These are phyloP conservation scores for Gnetum montanum DNA, from an alignment of 75 land plant species.

Conservation along the genomic window DNA sequence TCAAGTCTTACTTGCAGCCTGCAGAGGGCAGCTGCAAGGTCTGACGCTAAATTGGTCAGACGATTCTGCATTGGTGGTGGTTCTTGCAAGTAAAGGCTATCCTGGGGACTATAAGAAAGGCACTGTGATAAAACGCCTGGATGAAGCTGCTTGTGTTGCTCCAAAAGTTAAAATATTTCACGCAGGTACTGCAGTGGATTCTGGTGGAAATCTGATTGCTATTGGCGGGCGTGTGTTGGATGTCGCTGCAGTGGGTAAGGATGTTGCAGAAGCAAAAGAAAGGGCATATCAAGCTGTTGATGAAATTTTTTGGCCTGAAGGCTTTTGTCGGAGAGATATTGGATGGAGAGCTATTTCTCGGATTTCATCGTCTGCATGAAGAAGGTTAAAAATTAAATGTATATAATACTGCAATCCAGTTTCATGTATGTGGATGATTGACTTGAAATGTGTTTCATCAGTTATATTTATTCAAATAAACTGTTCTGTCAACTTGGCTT, in stretches of 20 bases:
- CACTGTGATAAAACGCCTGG: constrained; percentile 55
- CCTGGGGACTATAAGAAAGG: constrained; percentile 84
- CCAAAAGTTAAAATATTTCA: constrained; percentile 81
- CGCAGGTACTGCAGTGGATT: constrained; percentile 75
- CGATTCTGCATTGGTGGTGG: constrained; percentile 86
- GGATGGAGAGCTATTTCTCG: constrained; percentile 84
- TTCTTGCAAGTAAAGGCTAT: constrained; percentile 86
- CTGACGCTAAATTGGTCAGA: constrained; percentile 65
- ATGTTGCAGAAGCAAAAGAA: constrained; percentile 68
- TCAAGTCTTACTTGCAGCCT: constrained; percentile 81
- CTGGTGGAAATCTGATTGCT: constrained; percentile 65
- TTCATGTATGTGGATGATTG: too few species aligned
- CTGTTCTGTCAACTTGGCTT: too few species aligned
- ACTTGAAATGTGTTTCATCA: too few species aligned
- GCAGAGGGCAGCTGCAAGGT: constrained; percentile 51
- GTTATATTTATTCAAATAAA: too few species aligned
- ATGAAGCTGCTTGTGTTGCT: constrained; percentile 68
- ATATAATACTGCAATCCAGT: too few species aligned
- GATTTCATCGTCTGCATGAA: not conserved
- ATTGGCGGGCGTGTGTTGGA: constrained; percentile 89
- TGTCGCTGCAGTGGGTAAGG: constrained; percentile 77
- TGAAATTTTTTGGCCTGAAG: constrained; percentile 79
- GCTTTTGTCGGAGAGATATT: constrained; percentile 85
- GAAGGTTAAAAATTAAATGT: too few species aligned
- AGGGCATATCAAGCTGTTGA: constrained; percentile 76